Conservation (phyloP, 805 yeast species). For the Pichia phayaonensis region DNA sequence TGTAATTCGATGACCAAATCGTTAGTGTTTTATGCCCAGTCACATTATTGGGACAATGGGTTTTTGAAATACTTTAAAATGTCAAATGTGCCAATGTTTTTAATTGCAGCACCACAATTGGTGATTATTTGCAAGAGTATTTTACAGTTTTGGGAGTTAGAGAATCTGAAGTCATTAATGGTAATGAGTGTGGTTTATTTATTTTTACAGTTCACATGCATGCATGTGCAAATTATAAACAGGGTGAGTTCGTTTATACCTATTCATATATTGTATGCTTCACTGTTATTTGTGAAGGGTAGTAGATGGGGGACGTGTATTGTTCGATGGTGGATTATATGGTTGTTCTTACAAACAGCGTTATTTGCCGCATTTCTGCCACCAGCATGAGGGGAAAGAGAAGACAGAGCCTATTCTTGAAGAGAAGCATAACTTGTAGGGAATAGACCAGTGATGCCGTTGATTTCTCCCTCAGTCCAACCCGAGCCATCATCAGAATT, state of each 20-base stretch:
- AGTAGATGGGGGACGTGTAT: slow-evolving; percentile 2
- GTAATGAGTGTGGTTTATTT: slow-evolving; percentile 38
- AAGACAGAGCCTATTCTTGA: too few relatives aligned
- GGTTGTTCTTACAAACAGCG: slow-evolving; percentile 62
- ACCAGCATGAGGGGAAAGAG: slow-evolving; percentile 57
- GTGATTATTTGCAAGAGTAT: slow-evolving; percentile 36
- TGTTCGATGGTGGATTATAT: slow-evolving; percentile 42
- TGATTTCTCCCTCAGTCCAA: slow-evolving; percentile 88
- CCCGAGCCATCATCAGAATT: slow-evolving; percentile 76
- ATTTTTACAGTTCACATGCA: slow-evolving; percentile 45
- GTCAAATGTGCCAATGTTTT: slow-evolving; percentile 75
- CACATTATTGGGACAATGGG: slow-evolving; percentile 80
- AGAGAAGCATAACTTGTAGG: slow-evolving; percentile 61
- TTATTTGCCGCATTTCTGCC: slow-evolving; percentile 76
- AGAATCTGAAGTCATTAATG: slow-evolving; percentile 32
- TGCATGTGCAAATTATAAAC: slow-evolving; percentile 84
- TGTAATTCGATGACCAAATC: slow-evolving; percentile 52
- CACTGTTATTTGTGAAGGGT: slow-evolving; percentile 15
- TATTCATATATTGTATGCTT: slow-evolving; percentile 62
- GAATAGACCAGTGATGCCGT: slow-evolving; percentile 59
- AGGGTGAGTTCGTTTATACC: slow-evolving; percentile 77
- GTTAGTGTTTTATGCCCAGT: slow-evolving; percentile 65
- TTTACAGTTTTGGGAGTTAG: slow-evolving; percentile 26
- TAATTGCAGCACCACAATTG: slow-evolving; percentile 65
- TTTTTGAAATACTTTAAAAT: slow-evolving; percentile 75